Evolutionary conservation across 345 rosid species (phyloP).

Genomic region (Arabidopsis thaliana): TAIR10.1 NC_003076.8:23270001-23270500

Average conservation of each 20-base stretch:
- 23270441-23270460: constrained; percentile 95
- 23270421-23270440: constrained; percentile 91
- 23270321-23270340: constrained; percentile 82
- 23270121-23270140: constrained; percentile 43
- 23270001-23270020: constrained; percentile 32
- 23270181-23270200: constrained; percentile 44
- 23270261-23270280: constrained; percentile 96
- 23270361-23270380: constrained; percentile 55
- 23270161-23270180: constrained; percentile 31
- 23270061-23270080: constrained; percentile 58
- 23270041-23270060: constrained; percentile 58
- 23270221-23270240: constrained; percentile 70
- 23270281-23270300: constrained; percentile 77
- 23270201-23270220: constrained; percentile 61
- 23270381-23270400: constrained; percentile 88
- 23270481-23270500: background rate
- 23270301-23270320: constrained; percentile 76
- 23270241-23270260: constrained; percentile 81
- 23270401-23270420: constrained; percentile 84
- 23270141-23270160: constrained; percentile 25
- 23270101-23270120: constrained; percentile 33
- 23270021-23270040: constrained; percentile 56
- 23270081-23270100: constrained; percentile 27
- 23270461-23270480: constrained; percentile 48
- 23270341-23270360: constrained; percentile 65